Evolutionary conservation across 2,329 filamentous ascomycete genomes (phyloP), one percentile per base, ranked within the genome.

Genomic region (Didymella keratinophila): DNA sequence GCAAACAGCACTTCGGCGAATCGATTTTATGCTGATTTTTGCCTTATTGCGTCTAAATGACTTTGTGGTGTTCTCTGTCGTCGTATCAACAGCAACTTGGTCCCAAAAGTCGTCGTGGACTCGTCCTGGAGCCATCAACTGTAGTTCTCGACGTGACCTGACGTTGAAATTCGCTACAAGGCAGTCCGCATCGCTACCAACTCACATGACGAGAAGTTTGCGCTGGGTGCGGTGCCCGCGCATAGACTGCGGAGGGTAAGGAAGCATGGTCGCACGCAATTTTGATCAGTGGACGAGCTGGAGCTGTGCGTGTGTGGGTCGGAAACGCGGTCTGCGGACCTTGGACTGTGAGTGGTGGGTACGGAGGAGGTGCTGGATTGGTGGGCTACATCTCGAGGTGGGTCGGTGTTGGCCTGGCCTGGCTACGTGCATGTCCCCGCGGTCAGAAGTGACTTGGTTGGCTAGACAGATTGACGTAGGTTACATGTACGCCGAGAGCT

Each of bases 101-200:
- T 63, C 64, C 39, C 32, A 41, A 65, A 63, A 57, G 57, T 52
- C 66, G 65, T 53, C 65, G 12, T 47, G 47, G 23, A 51, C 54
- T 49, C 58, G 25, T 47, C 23, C 30, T 43, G 25, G 52, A 44
- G 52, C 53, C 62, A 55, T 54, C 46, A 51, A 52, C n/a, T 52
- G 52, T 52, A 48, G 53, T 58, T 49, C 25, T 60, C 32, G 45
- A 44, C 47, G 71, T 67, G 68, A 52, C 54, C 47, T 66, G 76
- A 78, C 75, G 76, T 78, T 76, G 75, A 69, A 67, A 62, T 76
- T 78, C 73, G 72, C 75, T 77, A 72, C 56, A 68, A 72, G 72
- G 70, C 73, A 70, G 66, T 69, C 71, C 72, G 70, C 72, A 64
- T 71, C 65, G 61, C 66, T 62, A 64, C 60, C 60, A 62, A 66